These are phyloP conservation scores for Fusarium sp. DNA, from an alignment of 2,329 filamentous ascomycete species.

Conservation along the genomic window DNA sequence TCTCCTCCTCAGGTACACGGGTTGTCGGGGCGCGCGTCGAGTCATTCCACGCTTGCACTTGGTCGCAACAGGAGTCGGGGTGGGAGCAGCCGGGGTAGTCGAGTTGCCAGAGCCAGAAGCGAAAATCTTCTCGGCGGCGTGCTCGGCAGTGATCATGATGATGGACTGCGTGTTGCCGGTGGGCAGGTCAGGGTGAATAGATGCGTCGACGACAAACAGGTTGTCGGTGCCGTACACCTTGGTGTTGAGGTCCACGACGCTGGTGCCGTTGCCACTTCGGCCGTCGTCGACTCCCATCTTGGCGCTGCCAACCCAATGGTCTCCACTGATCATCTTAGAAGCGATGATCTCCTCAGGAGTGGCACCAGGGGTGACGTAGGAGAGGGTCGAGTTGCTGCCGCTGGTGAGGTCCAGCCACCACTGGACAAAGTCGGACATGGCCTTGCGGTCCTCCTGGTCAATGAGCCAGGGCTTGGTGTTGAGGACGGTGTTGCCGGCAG, in stretches of 20 bases:
- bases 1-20: constrained; percentile 27
- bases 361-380: constrained; percentile 38
- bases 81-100: constrained; percentile 16
- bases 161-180: constrained; percentile 46
- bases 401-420: constrained; percentile 40
- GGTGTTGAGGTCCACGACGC: constrained; percentile 68
- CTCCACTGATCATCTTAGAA: constrained; percentile 44
- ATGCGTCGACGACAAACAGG: constrained; percentile 71
- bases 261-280: constrained; percentile 57
- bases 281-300: constrained; percentile 64
- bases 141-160: constrained; percentile 45
- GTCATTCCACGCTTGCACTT: constrained; percentile 20
- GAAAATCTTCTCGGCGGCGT: constrained; percentile 43
- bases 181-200: constrained; percentile 66
- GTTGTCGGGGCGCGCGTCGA: constrained; percentile 9
- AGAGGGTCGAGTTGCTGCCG: constrained; percentile 38
- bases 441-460: constrained; percentile 40
- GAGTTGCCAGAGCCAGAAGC: constrained; percentile 28
- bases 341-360: constrained; percentile 34
- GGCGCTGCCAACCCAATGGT: constrained; percentile 45
- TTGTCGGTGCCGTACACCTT: constrained; percentile 72
- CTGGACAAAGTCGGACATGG: constrained; percentile 42
- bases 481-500: constrained; percentile 42
- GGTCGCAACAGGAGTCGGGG: constrained; percentile 12
- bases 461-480: constrained; percentile 46